A percentile compares a stretch with the other conserved stretches of the same genome.
Evolutionary conservation across 768 basidiomycete genomes (phyloP).

Genomic region (Suillus decipiens): DNA sequence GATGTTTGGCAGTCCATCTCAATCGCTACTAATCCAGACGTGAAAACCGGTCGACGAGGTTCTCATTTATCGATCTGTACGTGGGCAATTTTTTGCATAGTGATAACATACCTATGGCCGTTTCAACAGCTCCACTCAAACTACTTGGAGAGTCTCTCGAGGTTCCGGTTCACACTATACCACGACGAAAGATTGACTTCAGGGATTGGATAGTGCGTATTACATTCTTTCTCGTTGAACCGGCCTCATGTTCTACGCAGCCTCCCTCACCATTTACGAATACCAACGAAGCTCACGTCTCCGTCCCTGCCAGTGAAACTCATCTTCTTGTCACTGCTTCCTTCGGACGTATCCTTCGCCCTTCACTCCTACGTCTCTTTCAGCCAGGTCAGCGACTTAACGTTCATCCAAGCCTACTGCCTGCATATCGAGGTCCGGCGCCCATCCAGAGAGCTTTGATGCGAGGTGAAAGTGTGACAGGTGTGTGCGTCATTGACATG

Average conservation of each 20-base stretch:
- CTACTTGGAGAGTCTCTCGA: constrained; percentile 51
- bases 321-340: constrained; percentile 85
- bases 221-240: constrained; percentile 3
- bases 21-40: constrained; percentile 75
- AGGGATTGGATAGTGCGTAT: constrained; percentile 59
- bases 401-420: constrained; percentile 88
- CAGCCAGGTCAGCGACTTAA: constrained; percentile 64
- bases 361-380: constrained; percentile 62
- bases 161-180: constrained; percentile 63
- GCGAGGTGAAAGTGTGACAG: constrained; percentile 66
- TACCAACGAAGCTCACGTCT: not conserved
- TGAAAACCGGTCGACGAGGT: constrained; percentile 60
- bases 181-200: constrained; percentile 59
- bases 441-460: constrained; percentile 85
- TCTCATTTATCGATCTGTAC: constrained; percentile 57
- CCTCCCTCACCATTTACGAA: constrained; percentile 42
- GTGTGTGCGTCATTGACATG: constrained; percentile 83
- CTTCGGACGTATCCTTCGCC: constrained; percentile 83
- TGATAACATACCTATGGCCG: not conserved
- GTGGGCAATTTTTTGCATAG: not conserved
- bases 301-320: constrained; percentile 26
- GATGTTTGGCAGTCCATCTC: constrained; percentile 76
- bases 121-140: constrained; percentile 67
- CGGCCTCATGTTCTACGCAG: constrained; percentile 35
- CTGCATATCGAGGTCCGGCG: constrained; percentile 85